These are phyloP conservation scores for Avena sativa DNA, from an alignment of 176 grass and related monocot species.

Conservation along the genomic window DNA sequence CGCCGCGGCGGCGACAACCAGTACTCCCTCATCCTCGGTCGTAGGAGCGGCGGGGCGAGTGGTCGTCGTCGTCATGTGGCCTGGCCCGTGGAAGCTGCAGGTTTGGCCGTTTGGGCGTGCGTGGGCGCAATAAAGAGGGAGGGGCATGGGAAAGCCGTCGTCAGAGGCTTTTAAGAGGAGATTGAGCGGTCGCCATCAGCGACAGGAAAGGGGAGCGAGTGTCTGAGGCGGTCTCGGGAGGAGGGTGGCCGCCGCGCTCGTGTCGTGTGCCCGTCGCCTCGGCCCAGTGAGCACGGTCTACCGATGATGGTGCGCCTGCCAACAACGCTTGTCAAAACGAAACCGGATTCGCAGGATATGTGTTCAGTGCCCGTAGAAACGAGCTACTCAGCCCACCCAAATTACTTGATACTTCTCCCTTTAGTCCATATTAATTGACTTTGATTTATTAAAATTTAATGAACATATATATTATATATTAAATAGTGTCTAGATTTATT, in stretches of 20 bases:
- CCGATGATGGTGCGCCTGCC: neutral
- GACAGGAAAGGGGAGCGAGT: constrained; percentile 25
- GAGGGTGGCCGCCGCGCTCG: neutral
- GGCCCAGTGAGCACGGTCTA: neutral
- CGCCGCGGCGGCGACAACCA: neutral
- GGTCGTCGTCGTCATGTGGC: constrained; percentile 17
- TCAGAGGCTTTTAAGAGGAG: constrained; percentile 45
- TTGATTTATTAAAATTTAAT: too few relatives aligned
- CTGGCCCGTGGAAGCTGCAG: constrained; percentile 2
- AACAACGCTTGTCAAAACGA: neutral
- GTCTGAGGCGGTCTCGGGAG: neutral
- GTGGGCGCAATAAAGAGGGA: constrained; percentile 34
- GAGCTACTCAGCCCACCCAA: too few relatives aligned
- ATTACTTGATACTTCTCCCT: too few relatives aligned
- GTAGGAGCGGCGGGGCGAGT: neutral
- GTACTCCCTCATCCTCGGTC: neutral
- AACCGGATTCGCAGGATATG: too few relatives aligned
- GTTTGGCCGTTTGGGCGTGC: neutral
- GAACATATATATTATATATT: too few relatives aligned
- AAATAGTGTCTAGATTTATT: too few relatives aligned
- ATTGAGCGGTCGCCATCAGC: constrained; percentile 42
- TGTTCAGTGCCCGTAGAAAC: too few relatives aligned
- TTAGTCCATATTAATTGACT: too few relatives aligned
- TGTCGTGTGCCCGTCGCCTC: constrained; percentile 35
- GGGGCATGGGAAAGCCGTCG: neutral